Evolutionary conservation across 768 basidiomycete species (phyloP), one percentile per base, ranked within the genome.

Genomic region (Cystobasidium onofrii): DNA sequence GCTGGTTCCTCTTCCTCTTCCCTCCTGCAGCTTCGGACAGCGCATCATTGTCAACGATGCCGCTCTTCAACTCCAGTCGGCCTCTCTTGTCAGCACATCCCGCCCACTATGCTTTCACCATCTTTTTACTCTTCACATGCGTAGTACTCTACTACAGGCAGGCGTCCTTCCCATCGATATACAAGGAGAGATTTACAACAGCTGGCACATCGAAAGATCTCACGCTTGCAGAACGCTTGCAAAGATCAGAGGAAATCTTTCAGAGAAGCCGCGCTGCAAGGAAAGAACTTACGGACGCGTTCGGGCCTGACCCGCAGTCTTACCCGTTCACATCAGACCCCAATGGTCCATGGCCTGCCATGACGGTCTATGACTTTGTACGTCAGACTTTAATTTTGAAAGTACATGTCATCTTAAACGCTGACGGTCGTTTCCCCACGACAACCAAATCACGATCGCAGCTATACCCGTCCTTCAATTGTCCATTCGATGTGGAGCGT

Each of bases 291-390:
- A 31, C 41, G 10, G 31, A 25, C 20, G 43, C 41, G 25, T 73
- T 29, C 46, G 54, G 54, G 1, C 27, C n/a, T 12, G 63, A 66
- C 34, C 63, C 41, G 6, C 27, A 34, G 27, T 36, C 73, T 1
- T 73, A 46, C 63, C 63, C 63, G 20, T 61, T 33, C 6, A 44
- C 63, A 2, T 54, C 36, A 3, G n/a, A 66, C 15, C 73, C 31
- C 10, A 50, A 50, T 50, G 34, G 41, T 7, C 64, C 31, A 17
- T 41, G 31, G n/a, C 27, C 54, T 29, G 50, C 33, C 15, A 25
- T 54, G 25, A 75, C 75, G 27, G 39, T 74, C 15, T 76, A 75
- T 73, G 76, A 77, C 70, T 77, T 76, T 71, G 67, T 60, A 27
- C 10, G 57, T 29, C n/a, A n/a, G n/a, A n/a, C n/a, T n/a, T n/a